Evolutionary conservation across 73 alveolate genomes (phyloP).

Genomic region (Blepharisma stoltei): DNA sequence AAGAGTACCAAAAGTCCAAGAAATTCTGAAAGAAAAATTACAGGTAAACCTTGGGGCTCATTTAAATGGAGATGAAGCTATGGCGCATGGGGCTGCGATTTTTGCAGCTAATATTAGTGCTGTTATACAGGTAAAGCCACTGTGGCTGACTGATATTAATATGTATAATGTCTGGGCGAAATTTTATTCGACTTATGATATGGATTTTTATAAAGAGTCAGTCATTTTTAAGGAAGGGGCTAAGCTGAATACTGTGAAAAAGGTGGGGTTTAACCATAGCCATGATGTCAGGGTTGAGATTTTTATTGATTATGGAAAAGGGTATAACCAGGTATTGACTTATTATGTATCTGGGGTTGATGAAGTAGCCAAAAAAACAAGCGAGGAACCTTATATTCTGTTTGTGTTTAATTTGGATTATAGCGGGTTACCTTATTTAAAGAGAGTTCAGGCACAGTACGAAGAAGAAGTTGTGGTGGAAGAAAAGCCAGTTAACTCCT

Average conservation of each 20-base stretch:
- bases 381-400: not conserved
- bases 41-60: constrained; percentile 88
- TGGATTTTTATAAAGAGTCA: not conserved
- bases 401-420: not conserved
- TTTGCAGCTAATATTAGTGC: constrained; percentile 84
- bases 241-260: not conserved
- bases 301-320: not conserved
- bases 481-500: not conserved
- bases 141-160: constrained; percentile 25
- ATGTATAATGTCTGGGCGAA: not conserved
- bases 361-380: not conserved
- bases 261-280: not conserved
- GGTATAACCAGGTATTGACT: not conserved
- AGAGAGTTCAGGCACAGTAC: not conserved
- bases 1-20: constrained; percentile 92
- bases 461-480: not conserved
- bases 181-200: not conserved
- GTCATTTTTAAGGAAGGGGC: constrained; percentile 8
- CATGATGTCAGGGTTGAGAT: not conserved
- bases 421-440: not conserved
- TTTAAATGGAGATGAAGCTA: constrained; percentile 96
- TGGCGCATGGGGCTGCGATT: constrained; percentile 98
- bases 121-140: constrained; percentile 44
- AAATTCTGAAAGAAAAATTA: constrained; percentile 53
- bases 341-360: not conserved